Evolutionary conservation across 306 rosid genomes (phyloP), one percentile per base, ranked within the genome.

Genomic region (Quillaja saponaria): DNA sequence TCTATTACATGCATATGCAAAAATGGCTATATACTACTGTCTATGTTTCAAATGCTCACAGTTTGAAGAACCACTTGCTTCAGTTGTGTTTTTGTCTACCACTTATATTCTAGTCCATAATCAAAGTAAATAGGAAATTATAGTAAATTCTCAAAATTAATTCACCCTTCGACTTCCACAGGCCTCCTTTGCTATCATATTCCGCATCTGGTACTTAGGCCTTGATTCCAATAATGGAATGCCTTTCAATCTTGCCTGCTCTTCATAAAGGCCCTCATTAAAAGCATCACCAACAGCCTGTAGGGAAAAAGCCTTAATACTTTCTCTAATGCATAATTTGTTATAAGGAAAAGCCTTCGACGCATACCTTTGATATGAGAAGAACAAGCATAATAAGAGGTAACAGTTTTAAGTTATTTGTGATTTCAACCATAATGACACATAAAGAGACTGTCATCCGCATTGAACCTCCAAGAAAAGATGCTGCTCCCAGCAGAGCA

Each of bases 391-490:
- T 88, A 67, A 92, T 88, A 58, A 88, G 96, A 35, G 96, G 96
- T 57, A 92, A 72, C 41, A 92, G 73, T 60, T 86, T 78, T 63
- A 92, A 73, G 84, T 88, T 92, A 82, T 92, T 92, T 38, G 98
- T 82, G 77, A 92, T 88, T 76, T 92, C 98, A 78, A 92, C 98
- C 96, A 92, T 92, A 62, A 88, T 92, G 75, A 92, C 98, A 71
- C 98, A 92, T 1, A 92, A 71, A 71, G 98, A 86, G 62, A 92
- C 88, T 20, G 98, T 92, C 84, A 92, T 92, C 75, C 96, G 84
- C 98, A 92, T 92, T 58, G 98, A 92, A 61, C 96, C 98, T 46
- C 98, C 96, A 58, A 92, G 96, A 86, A 92, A 92, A 74, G 98
- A 86, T 57, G 98, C 98, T 67, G 95, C 98, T 67, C 98, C 98